Conservation (phyloP, 2,329 filamentous ascomycete genomes). For the Metarhizium sp. region DNA sequence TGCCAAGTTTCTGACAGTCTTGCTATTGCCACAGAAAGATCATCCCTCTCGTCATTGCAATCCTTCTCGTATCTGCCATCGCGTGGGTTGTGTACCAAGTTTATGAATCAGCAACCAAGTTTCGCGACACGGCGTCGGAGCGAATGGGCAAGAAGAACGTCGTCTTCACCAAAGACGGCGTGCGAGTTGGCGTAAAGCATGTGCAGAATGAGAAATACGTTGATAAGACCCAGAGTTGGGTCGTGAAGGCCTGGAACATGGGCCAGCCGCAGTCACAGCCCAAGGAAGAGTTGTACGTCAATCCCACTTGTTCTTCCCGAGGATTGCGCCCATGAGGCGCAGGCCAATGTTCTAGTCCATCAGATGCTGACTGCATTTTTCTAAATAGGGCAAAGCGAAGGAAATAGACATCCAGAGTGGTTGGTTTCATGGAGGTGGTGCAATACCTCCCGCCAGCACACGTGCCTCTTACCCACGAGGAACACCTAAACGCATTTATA, state of each 20-base stretch:
- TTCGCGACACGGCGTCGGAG: constrained; percentile 55
- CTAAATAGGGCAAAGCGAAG: constrained; percentile 6
- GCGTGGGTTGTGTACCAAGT: constrained; percentile 65
- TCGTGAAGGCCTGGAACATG: constrained; percentile 59
- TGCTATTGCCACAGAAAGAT: constrained; percentile 38
- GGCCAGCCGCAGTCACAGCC: constrained; percentile 21
- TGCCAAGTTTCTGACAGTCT: neutral
- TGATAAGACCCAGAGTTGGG: constrained; percentile 60
- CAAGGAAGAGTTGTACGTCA: constrained; percentile 13
- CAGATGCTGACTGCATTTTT: neutral
- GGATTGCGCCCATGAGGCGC: neutral
- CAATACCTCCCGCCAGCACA: neutral
- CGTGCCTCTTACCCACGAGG: neutral
- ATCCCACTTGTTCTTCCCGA: neutral
- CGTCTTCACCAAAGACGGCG: constrained; percentile 64
- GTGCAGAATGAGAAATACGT: constrained; percentile 61
- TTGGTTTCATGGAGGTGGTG: neutral
- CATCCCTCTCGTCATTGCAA: constrained; percentile 56
- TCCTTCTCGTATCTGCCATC: constrained; percentile 43
- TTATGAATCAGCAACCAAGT: constrained; percentile 57
- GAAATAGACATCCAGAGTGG: constrained; percentile 1
- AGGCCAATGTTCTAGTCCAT: neutral
- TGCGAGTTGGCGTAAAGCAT: constrained; percentile 62
- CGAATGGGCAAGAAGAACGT: constrained; percentile 70
- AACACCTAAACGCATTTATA: neutral